Evolutionary conservation across 306 rosid species (phyloP), one percentile per base, ranked within the genome.

Genomic region (Medicago ruthenica): DNA sequence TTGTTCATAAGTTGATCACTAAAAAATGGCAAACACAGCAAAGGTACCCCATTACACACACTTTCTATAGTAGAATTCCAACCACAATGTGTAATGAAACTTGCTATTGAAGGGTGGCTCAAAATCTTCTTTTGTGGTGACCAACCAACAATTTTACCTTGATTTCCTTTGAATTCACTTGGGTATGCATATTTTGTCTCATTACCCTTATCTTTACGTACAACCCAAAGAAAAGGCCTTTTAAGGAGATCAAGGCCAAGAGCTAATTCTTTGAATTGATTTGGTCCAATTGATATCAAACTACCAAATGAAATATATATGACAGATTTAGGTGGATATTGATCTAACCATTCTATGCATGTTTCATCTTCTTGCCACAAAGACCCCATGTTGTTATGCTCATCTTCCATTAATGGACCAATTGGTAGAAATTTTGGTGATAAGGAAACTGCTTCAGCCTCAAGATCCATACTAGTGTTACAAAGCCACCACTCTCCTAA

Each of bases 51-150:
- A 73, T 17, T 65, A 48, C 34, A 69, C 2, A 87, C 24, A 59
- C 94, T 87, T 61, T 89, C 94, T 1, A 87, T 27, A 2, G 89
- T 83, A 14, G 93, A 87, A 68, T 83, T 89, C 89, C 89, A 87
- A 55, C 93, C 89, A 54, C 92, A 90, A 3, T 90, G 90, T 58
- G 78, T 86, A 22, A 88, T 21, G 60, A 88, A 86, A 76, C 86
- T 79, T 36, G 81, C 86, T 63, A 70, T 64, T 2, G 83, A 44
- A 75, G 81, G 78, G 67, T 83, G 83, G 4, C 24, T 22, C 57
- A 87, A 61, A 8, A 79, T 75, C 70, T 76, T 81, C 73, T 75
- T 81, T 9, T 90, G 92, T 10, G 96, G 90, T 2, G 88, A 84
- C 96, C 90, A 85, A 34, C 62, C 8, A 31, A 86, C 79, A 14